phyloP scores from a whole-genome alignment of 495 filamentous ascomycete genomes.

The Talaromyces proteolyticus region DNA sequence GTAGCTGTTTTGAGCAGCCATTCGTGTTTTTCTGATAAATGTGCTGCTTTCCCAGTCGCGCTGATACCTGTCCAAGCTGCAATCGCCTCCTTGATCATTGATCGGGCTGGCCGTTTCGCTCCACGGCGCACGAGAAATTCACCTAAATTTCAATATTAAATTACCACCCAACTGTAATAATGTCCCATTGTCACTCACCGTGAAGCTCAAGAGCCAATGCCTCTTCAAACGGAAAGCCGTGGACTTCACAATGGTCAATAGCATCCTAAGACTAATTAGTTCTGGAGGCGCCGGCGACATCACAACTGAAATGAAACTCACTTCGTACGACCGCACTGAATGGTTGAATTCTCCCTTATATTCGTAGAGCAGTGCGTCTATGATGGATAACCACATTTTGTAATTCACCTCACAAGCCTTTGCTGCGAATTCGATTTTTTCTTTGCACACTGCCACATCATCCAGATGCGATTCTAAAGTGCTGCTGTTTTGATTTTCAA shows the following conservation, averaged over 20 bases:
- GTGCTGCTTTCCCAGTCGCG: slow-evolving; percentile 66
- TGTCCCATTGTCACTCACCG: slow-evolving; percentile 14
- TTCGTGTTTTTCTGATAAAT: slow-evolving; percentile 64
- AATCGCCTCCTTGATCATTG: slow-evolving; percentile 65
- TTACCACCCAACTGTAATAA: no score
- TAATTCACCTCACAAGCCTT: slow-evolving; percentile 73
- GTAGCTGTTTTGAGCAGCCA: slow-evolving; percentile 64
- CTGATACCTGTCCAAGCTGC: slow-evolving; percentile 68
- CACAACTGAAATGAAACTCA: slow-evolving; percentile 3
- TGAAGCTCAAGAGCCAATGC: slow-evolving; percentile 71
- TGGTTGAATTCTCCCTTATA: slow-evolving; percentile 53
- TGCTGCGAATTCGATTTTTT: slow-evolving; percentile 63
- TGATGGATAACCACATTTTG: slow-evolving; percentile 63
- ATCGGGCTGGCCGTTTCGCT: slow-evolving; percentile 66
- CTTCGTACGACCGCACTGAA: slow-evolving; percentile 63
- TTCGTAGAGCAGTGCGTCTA: slow-evolving; percentile 70
- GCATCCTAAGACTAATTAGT: slow-evolving; percentile 33
- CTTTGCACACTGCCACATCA: slow-evolving; percentile 49
- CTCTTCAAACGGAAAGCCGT: slow-evolving; percentile 74
- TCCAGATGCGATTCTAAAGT: slow-evolving; percentile 50
- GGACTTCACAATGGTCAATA: slow-evolving; percentile 72
- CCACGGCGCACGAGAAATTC: slow-evolving; percentile 68
- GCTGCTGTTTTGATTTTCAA: slow-evolving; percentile 43
- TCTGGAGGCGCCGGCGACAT: not conserved
- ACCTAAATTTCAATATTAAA: slow-evolving; percentile 32